Base-by-base conservation (phyloP, 768 basidiomycete species). In the Cytidiella melzeri region DNA sequence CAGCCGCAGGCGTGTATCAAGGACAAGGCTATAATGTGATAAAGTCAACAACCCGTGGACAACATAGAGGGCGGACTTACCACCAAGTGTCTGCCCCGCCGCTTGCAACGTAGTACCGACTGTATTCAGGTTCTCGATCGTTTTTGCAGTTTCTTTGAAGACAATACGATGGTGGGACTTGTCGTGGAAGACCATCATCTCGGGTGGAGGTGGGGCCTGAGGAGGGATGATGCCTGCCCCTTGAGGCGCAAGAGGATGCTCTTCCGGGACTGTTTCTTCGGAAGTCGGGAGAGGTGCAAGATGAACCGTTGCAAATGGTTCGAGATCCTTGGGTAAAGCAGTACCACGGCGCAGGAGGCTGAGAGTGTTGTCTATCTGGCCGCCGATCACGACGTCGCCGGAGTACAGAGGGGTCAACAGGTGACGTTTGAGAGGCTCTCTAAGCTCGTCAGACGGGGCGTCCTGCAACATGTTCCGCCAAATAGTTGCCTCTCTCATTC, bases 151-250 rank as follows among this genome's bases (percentile, higher is more conserved):
- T 38, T 57, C 57, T 21, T 52, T 43, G 45, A 56, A 57, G 19
- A 59, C 55, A 4, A 57, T 46, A 18, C 53, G 45, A 27, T 50
- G 44, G 36, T 53, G 58, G 15, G 45, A 26, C 30, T 44, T 55
- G 30, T 34, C 15, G 30, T 15, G 7, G 30, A 7, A 7, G 30
- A 34, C 30, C 9, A 15, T 7, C 9, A 34, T 15, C 15, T 34
- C 30, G 15, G 30, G 30, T 7, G 30, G 7, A 15, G 9, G 15
- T 15, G 30, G 9, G 30, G 15, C 15, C 15, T 7, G 30, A 34
- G 9, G 30, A 7, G 15, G 30, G 7, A 34, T 34, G 9, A 15
- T 15, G 7, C 9, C 30, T 34, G 30, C 15, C 7, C 30, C 30
- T 15, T 34, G 7, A 15, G 30, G 30, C 7, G 9, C 30, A 15